Percentiles rank a stretch among this genome's conserved stretches.
These are phyloP conservation scores for Mycena vulgaris DNA, from an alignment of 768 basidiomycete species.

Conservation along the genomic window DNA sequence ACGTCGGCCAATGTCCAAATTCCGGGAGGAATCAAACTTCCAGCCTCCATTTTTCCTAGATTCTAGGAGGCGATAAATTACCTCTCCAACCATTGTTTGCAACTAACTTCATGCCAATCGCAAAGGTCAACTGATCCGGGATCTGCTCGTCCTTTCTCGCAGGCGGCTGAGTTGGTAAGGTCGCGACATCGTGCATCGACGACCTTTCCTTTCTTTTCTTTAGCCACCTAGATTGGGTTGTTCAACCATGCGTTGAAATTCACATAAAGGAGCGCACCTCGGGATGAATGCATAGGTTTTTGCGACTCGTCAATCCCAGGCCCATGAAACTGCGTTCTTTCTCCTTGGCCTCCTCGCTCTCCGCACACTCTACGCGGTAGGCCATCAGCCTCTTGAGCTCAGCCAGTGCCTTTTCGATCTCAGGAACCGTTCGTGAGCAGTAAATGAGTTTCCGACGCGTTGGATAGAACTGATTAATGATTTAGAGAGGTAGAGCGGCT, in stretches of 20 bases:
- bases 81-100: slow-evolving; percentile 9
- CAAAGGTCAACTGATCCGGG: slow-evolving; percentile 95
- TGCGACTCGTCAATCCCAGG: slow-evolving; percentile 93
- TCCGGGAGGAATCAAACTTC: slow-evolving; percentile 85
- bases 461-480: slow-evolving; percentile 82
- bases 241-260: background rate
- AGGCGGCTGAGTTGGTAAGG: slow-evolving; percentile 87
- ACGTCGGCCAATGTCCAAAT: slow-evolving; percentile 97
- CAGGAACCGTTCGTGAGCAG: slow-evolving; percentile 98
- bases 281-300: slow-evolving; percentile 97
- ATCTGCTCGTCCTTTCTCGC: slow-evolving; percentile 86
- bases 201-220: slow-evolving; percentile 98
- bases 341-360: slow-evolving; percentile 79
- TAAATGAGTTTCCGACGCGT: slow-evolving; percentile 96
- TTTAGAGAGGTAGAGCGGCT: slow-evolving; percentile 23
- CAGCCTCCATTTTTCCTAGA: slow-evolving; percentile 85
- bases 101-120: slow-evolving; percentile 92
- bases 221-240: slow-evolving; percentile 78
- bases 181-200: slow-evolving; percentile 98
- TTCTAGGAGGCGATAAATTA: slow-evolving; percentile 65
- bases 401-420: slow-evolving; percentile 98
- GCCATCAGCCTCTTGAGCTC: slow-evolving; percentile 95
- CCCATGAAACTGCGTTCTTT: slow-evolving; percentile 91
- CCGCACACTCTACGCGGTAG: slow-evolving; percentile 83
- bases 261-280: slow-evolving; percentile 67